Evolutionary conservation across 2,329 filamentous ascomycete genomes (phyloP).

Genomic region (Lasiodiplodia citricola): DNA sequence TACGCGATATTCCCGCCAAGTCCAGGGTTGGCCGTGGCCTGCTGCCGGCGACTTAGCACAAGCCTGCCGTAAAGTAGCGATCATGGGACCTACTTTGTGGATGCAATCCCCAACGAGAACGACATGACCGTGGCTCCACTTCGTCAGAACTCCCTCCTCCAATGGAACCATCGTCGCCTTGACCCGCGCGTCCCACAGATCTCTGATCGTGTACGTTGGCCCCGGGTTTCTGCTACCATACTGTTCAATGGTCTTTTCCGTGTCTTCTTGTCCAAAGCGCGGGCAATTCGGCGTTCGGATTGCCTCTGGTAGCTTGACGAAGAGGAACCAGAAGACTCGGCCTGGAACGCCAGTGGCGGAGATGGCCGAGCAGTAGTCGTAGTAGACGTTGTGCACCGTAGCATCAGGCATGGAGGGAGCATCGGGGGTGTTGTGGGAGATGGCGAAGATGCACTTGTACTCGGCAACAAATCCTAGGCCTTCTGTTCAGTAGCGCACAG

Average conservation of each 20-base stretch:
- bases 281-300: constrained; percentile 33
- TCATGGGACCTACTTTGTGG: not conserved
- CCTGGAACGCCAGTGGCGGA: constrained; percentile 29
- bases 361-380: constrained; percentile 5
- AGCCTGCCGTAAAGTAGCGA: not conserved
- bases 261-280: constrained; percentile 36
- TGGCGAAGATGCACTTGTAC: not conserved
- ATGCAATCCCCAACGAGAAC: not conserved
- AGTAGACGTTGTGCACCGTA: too few species aligned
- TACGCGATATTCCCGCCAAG: constrained; percentile 11
- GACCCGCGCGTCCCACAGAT: constrained; percentile 39
- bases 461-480: not conserved
- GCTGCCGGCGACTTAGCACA: not conserved
- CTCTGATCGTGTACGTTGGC: constrained; percentile 38
- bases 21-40: constrained; percentile 15
- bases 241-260: constrained; percentile 34
- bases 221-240: constrained; percentile 37
- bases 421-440: not conserved
- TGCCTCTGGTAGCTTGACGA: constrained; percentile 29
- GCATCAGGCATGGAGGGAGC: not conserved
- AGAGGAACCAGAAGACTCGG: constrained; percentile 35
- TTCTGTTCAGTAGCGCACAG: not conserved
- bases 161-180: constrained; percentile 11
- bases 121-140: not conserved
- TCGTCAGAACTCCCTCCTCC: not conserved